Evolutionary conservation across 805 yeast genomes (phyloP).

Genomic region (Metschnikowia colocasiae): DNA sequence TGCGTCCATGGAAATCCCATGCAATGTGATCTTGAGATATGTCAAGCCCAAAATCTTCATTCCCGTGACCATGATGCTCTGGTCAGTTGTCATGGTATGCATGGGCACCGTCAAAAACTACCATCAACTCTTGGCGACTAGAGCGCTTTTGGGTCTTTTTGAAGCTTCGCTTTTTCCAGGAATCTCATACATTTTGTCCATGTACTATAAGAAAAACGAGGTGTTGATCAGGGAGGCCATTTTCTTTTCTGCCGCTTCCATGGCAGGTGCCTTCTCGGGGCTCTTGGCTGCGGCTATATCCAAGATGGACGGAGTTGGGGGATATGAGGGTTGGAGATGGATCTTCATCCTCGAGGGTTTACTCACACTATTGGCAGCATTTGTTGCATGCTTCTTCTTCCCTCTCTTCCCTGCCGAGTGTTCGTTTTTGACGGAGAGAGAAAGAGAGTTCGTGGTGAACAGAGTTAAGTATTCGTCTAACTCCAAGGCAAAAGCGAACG

Average conservation of each 20-base stretch:
- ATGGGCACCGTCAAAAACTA: conserved; percentile 62
- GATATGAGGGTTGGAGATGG: conserved; percentile 20
- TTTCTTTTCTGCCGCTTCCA: conserved; percentile 66
- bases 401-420: conserved; percentile 12
- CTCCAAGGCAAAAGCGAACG: background rate
- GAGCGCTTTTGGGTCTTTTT: conserved; percentile 62
- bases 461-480: conserved; percentile 11
- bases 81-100: conserved; percentile 61
- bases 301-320: conserved; percentile 43
- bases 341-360: conserved; percentile 18
- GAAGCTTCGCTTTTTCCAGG: conserved; percentile 77
- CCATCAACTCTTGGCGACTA: conserved; percentile 57
- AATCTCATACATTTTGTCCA: conserved; percentile 63
- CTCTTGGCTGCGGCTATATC: conserved; percentile 64
- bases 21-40: conserved; percentile 57
- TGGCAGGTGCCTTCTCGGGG: conserved; percentile 79
- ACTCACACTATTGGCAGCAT: conserved; percentile 10
- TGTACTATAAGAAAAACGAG: conserved; percentile 61
- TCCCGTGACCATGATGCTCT: conserved; percentile 52
- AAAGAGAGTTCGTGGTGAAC: conserved; percentile 14
- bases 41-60: conserved; percentile 66
- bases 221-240: conserved; percentile 66
- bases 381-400: conserved; percentile 9
- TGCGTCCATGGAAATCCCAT: conserved; percentile 58
- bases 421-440: conserved; percentile 11